Conservation (phyloP, 192 early-diverging fungal genomes). For the Kappamyces sp. region DNA sequence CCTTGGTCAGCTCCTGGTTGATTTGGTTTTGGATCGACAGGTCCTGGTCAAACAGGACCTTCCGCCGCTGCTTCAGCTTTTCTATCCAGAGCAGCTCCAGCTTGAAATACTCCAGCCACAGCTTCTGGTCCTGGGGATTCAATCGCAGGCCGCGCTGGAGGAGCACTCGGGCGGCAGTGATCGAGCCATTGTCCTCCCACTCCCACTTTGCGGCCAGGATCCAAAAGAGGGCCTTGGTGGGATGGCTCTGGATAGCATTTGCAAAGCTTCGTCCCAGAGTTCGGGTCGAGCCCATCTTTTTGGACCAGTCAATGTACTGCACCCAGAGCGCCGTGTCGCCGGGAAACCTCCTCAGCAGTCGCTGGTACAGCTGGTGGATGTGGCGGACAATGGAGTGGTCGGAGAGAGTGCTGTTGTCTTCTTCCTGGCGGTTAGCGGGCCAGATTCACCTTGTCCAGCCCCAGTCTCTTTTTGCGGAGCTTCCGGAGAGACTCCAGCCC, state of each 20-base stretch:
- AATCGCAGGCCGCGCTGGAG: slow-evolving; percentile 82
- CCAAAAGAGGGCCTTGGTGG: slow-evolving; percentile 77
- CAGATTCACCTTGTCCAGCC: slow-evolving; percentile 30
- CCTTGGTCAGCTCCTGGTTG: slow-evolving; percentile 17
- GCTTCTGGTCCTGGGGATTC: slow-evolving; percentile 58
- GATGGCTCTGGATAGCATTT: slow-evolving; percentile 80
- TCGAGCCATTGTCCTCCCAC: slow-evolving; percentile 77
- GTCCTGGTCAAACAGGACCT: slow-evolving; percentile 57
- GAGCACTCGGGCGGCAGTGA: slow-evolving; percentile 72
- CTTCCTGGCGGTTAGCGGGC: not conserved
- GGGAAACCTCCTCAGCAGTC: slow-evolving; percentile 68
- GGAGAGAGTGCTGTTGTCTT: slow-evolving; percentile 43
- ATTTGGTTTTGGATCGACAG: not conserved
- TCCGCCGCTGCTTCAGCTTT: slow-evolving; percentile 74
- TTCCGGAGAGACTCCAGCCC: slow-evolving; percentile 78
- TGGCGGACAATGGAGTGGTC: slow-evolving; percentile 71
- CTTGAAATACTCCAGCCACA: slow-evolving; percentile 94
- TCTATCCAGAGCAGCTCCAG: slow-evolving; percentile 85
- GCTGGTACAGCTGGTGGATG: slow-evolving; percentile 74
- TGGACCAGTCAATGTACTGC: slow-evolving; percentile 85
- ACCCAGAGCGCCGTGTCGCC: slow-evolving; percentile 81
- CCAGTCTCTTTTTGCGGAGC: slow-evolving; percentile 67
- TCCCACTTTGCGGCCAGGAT: slow-evolving; percentile 87
- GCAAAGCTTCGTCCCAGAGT: slow-evolving; percentile 71
- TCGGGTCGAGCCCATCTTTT: slow-evolving; percentile 43